Conservation (phyloP, 805 yeast species). For the Metschnikowia borealis region DNA sequence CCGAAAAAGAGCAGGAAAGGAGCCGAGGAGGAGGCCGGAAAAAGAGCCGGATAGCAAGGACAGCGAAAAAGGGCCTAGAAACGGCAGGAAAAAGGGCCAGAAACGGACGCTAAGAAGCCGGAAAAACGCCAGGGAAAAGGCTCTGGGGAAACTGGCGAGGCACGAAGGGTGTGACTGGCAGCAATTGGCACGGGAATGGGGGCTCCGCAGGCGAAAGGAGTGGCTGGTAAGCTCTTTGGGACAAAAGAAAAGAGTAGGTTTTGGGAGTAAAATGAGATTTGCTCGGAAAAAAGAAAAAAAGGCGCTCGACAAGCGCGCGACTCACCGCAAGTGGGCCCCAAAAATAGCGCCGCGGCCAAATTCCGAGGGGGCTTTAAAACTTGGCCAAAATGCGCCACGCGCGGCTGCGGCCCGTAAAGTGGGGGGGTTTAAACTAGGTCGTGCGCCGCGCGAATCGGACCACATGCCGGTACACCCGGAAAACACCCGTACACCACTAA, state of each 20-base stretch:
- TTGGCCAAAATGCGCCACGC: not conserved
- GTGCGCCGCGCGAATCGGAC: not conserved
- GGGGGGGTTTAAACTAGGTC: not conserved
- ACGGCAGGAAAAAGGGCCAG: not conserved
- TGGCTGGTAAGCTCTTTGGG: constrained; percentile 3
- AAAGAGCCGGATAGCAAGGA: not conserved
- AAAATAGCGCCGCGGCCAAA: constrained; percentile 1
- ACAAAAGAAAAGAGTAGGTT: constrained; percentile 5
- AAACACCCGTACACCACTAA: not conserved
- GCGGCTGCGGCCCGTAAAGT: not conserved
- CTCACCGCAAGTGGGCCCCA: constrained; percentile 1
- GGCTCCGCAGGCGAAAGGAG: constrained; percentile 4
- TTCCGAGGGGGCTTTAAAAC: too few relatives aligned
- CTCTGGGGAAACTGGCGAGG: not conserved
- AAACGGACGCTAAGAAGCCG: not conserved
- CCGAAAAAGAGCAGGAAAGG: not conserved
- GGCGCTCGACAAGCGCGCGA: constrained; percentile 1
- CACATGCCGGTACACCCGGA: not conserved
- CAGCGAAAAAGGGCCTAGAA: not conserved
- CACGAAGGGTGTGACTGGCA: not conserved
- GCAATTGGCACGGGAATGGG: not conserved
- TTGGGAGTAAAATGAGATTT: constrained; percentile 1
- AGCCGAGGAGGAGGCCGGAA: not conserved
- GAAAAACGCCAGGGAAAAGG: not conserved
- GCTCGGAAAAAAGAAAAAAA: constrained; percentile 4